Base-by-base conservation (phyloP, 352 stramenopile genomes). In the Phytophthora lateralis region DNA sequence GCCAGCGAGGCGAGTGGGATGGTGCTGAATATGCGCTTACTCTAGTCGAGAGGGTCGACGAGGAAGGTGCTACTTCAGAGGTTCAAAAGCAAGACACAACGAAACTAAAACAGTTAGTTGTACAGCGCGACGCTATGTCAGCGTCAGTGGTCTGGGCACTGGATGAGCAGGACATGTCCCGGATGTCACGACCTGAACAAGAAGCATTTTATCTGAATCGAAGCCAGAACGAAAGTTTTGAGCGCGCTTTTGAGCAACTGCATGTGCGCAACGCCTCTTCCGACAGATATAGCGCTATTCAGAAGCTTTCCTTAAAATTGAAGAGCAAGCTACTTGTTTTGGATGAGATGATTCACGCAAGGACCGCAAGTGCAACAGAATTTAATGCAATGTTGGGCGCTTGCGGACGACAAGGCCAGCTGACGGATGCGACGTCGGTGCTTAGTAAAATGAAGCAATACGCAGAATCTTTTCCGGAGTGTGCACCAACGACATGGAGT, bases 371-470 rank as follows among this genome's bases (percentile, higher is more conserved):
- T 26, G 42, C 51, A 18, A 45, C 32, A 42, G 73, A 71, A 12
- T 80, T 85, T 26, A 75, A 84, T 44, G 66, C 57, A 24, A 59
- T 84, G 1, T 51, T 88, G 46, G 55, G 51, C 39, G 54, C 59
- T 37, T 84, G 78, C 24, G 75, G 71, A 15, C 73, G 71, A 20
- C 53, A 69, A 14, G 73, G 69, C 27, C 46, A 42, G 0, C n/a
- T 83, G 1, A 45, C 47, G n/a, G 27, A 63, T 30, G 78, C 75
- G 4, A n/a, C 75, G n/a, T 55, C 26, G 12, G 66, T 84, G 26
- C 53, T 88, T 11, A 39, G 38, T 4, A 71, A 66, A 47, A 76
- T 83, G 73, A 76, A 79, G 27, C 41, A 39, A 11, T 61, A 64
- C 17, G 39, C 69, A 2, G 27, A 61, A 24, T 37, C 14, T 17